A percentile compares a stretch with the other conserved stretches of the same genome.
phyloP scores from a whole-genome alignment of 108 stramenopile genomes.

The Aurantiochytrium sp. region DNA sequence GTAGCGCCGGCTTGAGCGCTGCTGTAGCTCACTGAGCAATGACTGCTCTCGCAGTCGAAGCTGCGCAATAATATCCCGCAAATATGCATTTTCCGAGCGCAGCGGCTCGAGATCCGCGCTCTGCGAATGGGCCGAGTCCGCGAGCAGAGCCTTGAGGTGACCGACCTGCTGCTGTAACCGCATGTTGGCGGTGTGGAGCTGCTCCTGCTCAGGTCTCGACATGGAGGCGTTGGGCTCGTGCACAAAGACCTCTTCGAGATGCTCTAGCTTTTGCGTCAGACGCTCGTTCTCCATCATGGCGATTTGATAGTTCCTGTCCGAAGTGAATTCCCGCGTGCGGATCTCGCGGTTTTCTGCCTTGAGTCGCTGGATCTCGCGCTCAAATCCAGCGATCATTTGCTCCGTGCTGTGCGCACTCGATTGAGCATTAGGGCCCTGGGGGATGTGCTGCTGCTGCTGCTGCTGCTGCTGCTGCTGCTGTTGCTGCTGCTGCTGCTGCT shows the following conservation, averaged over 20 bases:
- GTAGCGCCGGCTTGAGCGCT: neutral
- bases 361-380: constrained; percentile 42
- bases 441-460: neutral
- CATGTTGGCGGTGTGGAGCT: neutral
- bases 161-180: neutral
- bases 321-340: neutral
- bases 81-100: neutral
- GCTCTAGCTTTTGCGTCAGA: constrained; percentile 42
- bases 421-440: too few relatives aligned
- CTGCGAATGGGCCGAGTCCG: neutral
- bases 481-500: constrained; percentile 36
- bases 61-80: neutral
- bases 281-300: constrained; percentile 44
- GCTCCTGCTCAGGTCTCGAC: neutral
- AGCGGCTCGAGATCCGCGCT: neutral
- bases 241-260: constrained; percentile 40
- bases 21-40: neutral
- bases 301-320: constrained; percentile 22
- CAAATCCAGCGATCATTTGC: neutral
- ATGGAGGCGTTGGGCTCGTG: neutral
- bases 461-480: too few relatives aligned
- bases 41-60: neutral
- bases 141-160: neutral
- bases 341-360: constrained; percentile 16
- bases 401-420: neutral